A percentile compares a stretch with the other conserved stretches of the same genome.
These are phyloP conservation scores for Linnemannia elongata DNA, from an alignment of 192 early-diverging fungal species.

Conservation along the genomic window DNA sequence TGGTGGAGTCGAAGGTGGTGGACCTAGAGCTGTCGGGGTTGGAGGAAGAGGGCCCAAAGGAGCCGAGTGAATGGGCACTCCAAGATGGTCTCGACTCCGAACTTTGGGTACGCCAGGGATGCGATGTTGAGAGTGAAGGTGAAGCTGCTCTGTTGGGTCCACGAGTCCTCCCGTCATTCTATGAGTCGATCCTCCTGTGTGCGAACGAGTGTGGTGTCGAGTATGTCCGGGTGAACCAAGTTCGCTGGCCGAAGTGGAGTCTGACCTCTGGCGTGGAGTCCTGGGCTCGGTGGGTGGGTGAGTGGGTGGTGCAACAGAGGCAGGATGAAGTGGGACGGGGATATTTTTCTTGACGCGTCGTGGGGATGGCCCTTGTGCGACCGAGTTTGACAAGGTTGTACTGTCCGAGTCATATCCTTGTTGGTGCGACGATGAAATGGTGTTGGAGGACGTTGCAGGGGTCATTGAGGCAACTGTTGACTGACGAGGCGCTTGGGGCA, in stretches of 20 bases:
- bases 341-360: conserved; percentile 41
- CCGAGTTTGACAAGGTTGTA: conserved; percentile 1
- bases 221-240: conserved; percentile 22
- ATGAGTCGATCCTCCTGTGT: conserved; percentile 47
- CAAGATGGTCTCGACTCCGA: conserved; percentile 48
- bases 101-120: conserved; percentile 29
- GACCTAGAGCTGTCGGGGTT: conserved; percentile 29
- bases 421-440: conserved; percentile 17
- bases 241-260: conserved; percentile 39
- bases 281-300: conserved; percentile 25
- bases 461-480: conserved; percentile 18
- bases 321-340: conserved; percentile 40
- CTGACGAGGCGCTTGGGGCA: conserved; percentile 28
- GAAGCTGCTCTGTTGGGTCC: conserved; percentile 34
- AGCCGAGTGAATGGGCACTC: conserved; percentile 37
- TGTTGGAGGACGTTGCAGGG: conserved; percentile 31
- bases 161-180: conserved; percentile 31
- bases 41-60: conserved; percentile 40
- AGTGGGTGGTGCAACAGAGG: neutral
- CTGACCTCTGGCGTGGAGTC: conserved; percentile 49
- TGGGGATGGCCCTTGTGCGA: conserved; percentile 29
- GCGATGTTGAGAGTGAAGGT: conserved; percentile 39
- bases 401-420: conserved; percentile 27
- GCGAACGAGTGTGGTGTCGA: conserved; percentile 41
- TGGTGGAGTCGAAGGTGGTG: conserved; percentile 34